Evolutionary conservation across 306 rosid genomes (phyloP).

Genomic region (Cicer bijugum): DNA sequence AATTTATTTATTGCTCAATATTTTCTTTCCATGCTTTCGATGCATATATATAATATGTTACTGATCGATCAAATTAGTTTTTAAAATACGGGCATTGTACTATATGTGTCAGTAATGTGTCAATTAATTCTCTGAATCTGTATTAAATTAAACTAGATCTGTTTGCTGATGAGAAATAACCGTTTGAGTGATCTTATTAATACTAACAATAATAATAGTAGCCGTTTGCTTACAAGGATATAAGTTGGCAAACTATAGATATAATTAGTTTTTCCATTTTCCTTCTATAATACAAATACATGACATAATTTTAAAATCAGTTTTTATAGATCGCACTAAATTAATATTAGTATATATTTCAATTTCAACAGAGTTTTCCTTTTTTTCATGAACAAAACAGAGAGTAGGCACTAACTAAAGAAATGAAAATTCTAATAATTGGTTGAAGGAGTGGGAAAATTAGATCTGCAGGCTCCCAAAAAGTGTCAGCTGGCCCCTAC

Average conservation of each 20-base stretch:
- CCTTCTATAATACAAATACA: not conserved
- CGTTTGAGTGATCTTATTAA: slow-evolving; percentile 7
- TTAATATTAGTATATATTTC: not conserved
- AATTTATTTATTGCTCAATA: not conserved
- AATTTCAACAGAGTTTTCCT: not conserved
- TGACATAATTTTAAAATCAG: not conserved
- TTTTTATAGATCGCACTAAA: not conserved
- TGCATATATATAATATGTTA: not conserved
- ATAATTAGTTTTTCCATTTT: no score
- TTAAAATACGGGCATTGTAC: slow-evolving; percentile 21
- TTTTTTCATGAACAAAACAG: no score
- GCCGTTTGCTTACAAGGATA: not conserved
- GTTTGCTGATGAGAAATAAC: slow-evolving; percentile 6
- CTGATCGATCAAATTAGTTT: not conserved
- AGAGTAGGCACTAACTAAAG: slow-evolving; percentile 15
- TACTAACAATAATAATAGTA: not conserved
- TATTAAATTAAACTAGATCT: slow-evolving; percentile 13
- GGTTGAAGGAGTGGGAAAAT: slow-evolving; percentile 13
- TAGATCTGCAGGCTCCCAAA: slow-evolving; percentile 27
- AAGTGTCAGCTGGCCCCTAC: slow-evolving; percentile 5
- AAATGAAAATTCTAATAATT: slow-evolving; percentile 1
- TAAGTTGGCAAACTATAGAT: not conserved
- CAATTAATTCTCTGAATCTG: slow-evolving; percentile 39
- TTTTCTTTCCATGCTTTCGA: not conserved
- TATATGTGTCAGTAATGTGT: slow-evolving; percentile 13